Evolutionary conservation across 2,329 filamentous ascomycete genomes (phyloP).

Genomic region (Emmonsia crescens): DNA sequence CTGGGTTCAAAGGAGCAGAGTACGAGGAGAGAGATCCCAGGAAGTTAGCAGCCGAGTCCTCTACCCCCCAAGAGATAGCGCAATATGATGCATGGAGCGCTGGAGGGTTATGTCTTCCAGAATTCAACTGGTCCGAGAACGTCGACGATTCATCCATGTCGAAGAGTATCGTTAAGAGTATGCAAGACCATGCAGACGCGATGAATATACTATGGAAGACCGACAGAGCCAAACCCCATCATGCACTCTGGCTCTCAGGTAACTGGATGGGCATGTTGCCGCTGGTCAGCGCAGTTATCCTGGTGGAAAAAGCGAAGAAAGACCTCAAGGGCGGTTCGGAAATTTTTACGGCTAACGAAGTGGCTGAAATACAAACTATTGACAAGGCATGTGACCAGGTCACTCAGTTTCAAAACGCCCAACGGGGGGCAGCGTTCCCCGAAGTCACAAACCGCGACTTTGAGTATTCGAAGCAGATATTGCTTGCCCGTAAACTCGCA

Average conservation of each 20-base stretch:
- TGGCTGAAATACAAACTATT: not conserved
- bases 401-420: no score
- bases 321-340: not conserved
- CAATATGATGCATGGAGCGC: not conserved
- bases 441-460: no score
- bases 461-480: not conserved
- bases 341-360: not conserved
- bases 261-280: not conserved
- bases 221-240: not conserved
- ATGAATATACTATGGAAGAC: not conserved
- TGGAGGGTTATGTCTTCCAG: not conserved
- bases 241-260: not conserved
- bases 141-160: not conserved
- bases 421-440: no score
- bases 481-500: not conserved
- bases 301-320: not conserved
- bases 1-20: not conserved
- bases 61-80: not conserved
- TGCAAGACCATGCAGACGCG: not conserved
- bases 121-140: not conserved
- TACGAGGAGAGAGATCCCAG: not conserved
- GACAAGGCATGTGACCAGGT: not conserved
- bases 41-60: not conserved
- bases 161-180: not conserved
- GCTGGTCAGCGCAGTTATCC: not conserved